Percentiles rank a stretch among this genome's conserved stretches.
These are phyloP conservation scores for Drosera capensis DNA, from an alignment of 148 eudicot genomes.

Conservation along the genomic window DNA sequence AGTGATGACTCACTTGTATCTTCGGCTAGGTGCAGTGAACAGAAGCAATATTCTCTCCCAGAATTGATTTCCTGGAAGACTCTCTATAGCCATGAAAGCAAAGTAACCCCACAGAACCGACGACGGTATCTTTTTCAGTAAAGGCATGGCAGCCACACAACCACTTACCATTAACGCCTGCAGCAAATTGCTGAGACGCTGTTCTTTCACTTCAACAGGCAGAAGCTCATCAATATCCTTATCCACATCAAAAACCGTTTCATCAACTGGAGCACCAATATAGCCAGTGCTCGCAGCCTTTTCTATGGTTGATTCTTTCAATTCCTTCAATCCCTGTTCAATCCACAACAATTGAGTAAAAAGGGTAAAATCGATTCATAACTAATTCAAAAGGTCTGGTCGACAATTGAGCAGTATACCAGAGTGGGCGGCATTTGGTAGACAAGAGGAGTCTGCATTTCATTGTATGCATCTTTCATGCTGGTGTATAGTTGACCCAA, in stretches of 20 bases:
- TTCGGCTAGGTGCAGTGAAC: constrained; percentile 79
- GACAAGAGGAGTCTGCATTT: constrained; percentile 89
- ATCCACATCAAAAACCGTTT: constrained; percentile 65
- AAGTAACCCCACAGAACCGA: constrained; percentile 89
- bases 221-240: constrained; percentile 74
- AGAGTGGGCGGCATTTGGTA: constrained; percentile 50
- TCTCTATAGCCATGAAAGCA: constrained; percentile 92
- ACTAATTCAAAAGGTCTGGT: background rate
- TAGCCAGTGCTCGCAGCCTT: constrained; percentile 69
- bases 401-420: constrained; percentile 16
- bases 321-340: constrained; percentile 60
- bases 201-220: constrained; percentile 92
- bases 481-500: constrained; percentile 64
- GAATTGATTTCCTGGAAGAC: constrained; percentile 87
- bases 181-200: constrained; percentile 70
- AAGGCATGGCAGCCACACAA: constrained; percentile 92
- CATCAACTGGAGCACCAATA: constrained; percentile 69
- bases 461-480: constrained; percentile 82
- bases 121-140: constrained; percentile 73
- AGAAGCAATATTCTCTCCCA: constrained; percentile 83
- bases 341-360: background rate
- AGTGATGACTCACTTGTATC: constrained; percentile 44
- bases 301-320: constrained; percentile 69
- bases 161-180: constrained; percentile 75
- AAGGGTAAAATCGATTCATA: too few relatives aligned